These are phyloP conservation scores for Solanum tacnaense DNA, from an alignment of 257 asterid species.

Conservation along the genomic window DNA sequence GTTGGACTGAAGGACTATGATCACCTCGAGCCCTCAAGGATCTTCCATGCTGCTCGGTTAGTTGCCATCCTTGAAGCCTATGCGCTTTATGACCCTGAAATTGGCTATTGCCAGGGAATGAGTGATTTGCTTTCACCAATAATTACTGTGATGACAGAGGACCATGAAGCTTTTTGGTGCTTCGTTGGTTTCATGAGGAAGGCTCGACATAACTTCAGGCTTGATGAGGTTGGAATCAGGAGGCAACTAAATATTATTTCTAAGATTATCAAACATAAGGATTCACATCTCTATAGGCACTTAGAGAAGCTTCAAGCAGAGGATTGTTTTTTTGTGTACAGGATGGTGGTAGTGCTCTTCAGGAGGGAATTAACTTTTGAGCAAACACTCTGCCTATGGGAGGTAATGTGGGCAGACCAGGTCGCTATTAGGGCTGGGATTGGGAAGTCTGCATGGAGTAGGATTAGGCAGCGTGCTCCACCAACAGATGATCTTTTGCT, in stretches of 20 bases:
- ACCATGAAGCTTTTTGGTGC: constrained; percentile 77
- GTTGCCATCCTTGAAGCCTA: constrained; percentile 85
- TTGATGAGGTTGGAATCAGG: constrained; percentile 80
- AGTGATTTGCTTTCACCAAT: constrained; percentile 90
- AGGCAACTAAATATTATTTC: constrained; percentile 64
- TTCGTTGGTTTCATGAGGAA: constrained; percentile 86
- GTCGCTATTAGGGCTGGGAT: constrained; percentile 82
- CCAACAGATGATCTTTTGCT: constrained; percentile 79
- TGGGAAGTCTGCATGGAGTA: constrained; percentile 55
- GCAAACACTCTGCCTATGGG: constrained; percentile 89
- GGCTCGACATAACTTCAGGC: constrained; percentile 89
- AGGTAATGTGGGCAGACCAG: constrained; percentile 98
- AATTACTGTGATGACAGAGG: constrained; percentile 67
- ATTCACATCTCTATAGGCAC: constrained; percentile 65
- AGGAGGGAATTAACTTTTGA: constrained; percentile 72
- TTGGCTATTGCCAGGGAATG: constrained; percentile 96
- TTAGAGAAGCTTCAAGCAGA: constrained; percentile 87
- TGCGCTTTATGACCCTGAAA: constrained; percentile 70
- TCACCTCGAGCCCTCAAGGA: constrained; percentile 66
- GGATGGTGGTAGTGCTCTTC: constrained; percentile 91
- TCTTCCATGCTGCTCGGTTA: constrained; percentile 74
- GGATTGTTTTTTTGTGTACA: constrained; percentile 84
- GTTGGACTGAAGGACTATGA: constrained; percentile 72
- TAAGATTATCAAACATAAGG: constrained; percentile 69
- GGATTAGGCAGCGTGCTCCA: constrained; percentile 61